Percentiles rank a stretch among this genome's conserved stretches.
phyloP scores from a whole-genome alignment of 2,329 filamentous ascomycete species.

The Pestalotiopsis sp. region DNA sequence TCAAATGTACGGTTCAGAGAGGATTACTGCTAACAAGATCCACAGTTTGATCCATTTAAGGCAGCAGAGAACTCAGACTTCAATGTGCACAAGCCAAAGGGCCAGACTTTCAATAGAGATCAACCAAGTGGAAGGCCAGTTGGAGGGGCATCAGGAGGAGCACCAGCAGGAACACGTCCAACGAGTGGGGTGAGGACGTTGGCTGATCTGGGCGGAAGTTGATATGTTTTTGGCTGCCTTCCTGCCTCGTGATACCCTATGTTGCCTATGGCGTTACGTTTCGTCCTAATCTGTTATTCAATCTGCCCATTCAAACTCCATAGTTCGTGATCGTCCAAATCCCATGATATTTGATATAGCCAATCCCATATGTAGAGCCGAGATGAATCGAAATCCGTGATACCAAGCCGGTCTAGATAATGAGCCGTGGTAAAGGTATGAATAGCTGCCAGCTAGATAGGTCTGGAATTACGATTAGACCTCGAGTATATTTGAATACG shows the following conservation, averaged over 20 bases:
- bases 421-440: neutral
- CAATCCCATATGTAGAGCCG: too few relatives aligned
- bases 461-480: neutral
- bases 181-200: conserved; percentile 43
- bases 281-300: too few relatives aligned
- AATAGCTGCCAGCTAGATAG: neutral
- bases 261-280: neutral
- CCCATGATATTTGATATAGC: too few relatives aligned
- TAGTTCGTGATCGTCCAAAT: neutral
- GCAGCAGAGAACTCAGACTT: conserved; percentile 60
- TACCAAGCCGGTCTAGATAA: too few relatives aligned
- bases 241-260: neutral
- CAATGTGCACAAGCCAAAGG: conserved; percentile 48
- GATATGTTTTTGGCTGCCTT: neutral
- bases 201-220: conserved; percentile 47
- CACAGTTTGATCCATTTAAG: conserved; percentile 62
- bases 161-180: conserved; percentile 22
- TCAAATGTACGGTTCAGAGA: neutral
- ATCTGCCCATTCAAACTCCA: neutral
- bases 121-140: conserved; percentile 23
- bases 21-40: conserved; percentile 1
- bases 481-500: neutral
- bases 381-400: too few relatives aligned
- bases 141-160: conserved; percentile 25
- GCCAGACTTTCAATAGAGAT: conserved; percentile 21